Evolutionary conservation across 352 stramenopile species (phyloP).

Genomic region (Phytophthora megakarya): DNA sequence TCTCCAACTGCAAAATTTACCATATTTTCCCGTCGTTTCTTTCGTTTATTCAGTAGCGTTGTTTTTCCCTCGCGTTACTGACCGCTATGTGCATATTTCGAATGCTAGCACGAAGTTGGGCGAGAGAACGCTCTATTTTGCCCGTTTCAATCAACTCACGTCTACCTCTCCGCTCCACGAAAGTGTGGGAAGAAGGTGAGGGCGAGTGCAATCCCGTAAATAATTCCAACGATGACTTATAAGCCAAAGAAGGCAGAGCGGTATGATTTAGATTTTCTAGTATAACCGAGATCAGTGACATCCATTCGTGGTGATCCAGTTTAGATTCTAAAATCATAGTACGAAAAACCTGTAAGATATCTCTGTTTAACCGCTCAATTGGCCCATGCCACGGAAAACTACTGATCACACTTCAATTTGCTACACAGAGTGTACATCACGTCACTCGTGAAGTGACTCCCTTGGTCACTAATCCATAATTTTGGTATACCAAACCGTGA

Average conservation of each 20-base stretch:
- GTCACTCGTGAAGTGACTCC: not conserved
- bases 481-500: not conserved
- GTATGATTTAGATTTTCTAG: not conserved
- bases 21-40: slow-evolving; percentile 5
- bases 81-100: not conserved
- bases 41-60: slow-evolving; percentile 7
- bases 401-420: not conserved
- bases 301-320: not conserved
- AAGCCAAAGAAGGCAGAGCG: not conserved
- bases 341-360: not conserved
- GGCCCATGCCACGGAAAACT: not conserved
- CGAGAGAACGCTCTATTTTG: not conserved
- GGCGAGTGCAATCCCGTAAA: not conserved
- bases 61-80: slow-evolving; percentile 9
- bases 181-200: not conserved
- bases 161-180: not conserved
- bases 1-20: slow-evolving; percentile 29
- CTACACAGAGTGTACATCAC: not conserved
- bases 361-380: not conserved
- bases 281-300: not conserved
- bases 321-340: not conserved
- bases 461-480: slow-evolving; percentile 6
- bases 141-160: not conserved
- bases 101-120: not conserved
- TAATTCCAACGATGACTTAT: not conserved